Evolutionary conservation across 345 rosid species (phyloP).

Genomic region (Salix udensis): DNA sequence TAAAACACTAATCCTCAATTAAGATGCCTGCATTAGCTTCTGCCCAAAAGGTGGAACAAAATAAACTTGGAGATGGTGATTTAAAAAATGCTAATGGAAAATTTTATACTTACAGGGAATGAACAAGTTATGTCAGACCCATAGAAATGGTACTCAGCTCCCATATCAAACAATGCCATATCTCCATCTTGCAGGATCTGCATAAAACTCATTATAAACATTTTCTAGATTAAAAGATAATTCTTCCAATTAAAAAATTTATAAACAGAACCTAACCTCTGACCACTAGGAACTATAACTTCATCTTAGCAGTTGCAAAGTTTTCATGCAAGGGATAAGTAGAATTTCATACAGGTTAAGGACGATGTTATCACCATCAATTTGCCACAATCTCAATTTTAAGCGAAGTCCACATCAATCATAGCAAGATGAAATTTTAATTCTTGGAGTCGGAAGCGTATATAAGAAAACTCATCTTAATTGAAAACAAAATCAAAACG

Average conservation of each 20-base stretch:
- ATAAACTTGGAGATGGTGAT: background rate
- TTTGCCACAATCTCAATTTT: too few species aligned
- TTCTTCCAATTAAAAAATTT: constrained; percentile 4
- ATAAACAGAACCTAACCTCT: background rate
- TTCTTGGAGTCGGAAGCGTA: too few species aligned
- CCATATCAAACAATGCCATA: constrained; percentile 95
- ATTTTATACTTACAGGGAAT: constrained; percentile 63
- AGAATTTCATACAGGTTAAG: background rate
- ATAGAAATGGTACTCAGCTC: constrained; percentile 85
- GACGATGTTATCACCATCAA: background rate
- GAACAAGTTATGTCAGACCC: constrained; percentile 97
- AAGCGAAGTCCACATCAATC: too few species aligned
- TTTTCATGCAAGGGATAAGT: background rate
- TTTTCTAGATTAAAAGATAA: background rate
- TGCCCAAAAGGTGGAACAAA: background rate
- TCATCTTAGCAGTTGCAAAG: background rate
- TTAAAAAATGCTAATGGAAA: background rate
- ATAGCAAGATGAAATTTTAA: too few species aligned
- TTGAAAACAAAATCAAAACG: too few species aligned
- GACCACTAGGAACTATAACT: background rate
- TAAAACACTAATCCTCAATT: background rate
- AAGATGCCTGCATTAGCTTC: background rate
- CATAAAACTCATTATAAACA: constrained; percentile 13
- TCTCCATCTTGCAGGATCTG: constrained; percentile 86
- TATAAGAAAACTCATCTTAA: too few species aligned